Percentiles rank a stretch among this genome's conserved stretches.
Evolutionary conservation across 2,329 filamentous ascomycete genomes (phyloP).

Genomic region (Gyromitra esculenta): DNA sequence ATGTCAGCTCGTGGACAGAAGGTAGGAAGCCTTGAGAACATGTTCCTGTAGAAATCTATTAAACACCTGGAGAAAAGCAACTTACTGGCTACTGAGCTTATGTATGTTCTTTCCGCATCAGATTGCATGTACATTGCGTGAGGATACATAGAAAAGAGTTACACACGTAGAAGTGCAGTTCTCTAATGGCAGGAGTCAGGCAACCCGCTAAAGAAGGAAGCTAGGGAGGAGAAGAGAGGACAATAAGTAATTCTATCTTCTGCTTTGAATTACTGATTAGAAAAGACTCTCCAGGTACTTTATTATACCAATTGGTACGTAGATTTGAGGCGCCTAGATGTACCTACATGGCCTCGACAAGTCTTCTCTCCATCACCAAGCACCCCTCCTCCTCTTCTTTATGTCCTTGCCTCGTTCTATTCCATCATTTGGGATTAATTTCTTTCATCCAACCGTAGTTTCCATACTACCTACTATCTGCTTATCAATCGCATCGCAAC

Average conservation of each 20-base stretch:
- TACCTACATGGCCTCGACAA: no score
- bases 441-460: no score
- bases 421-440: not conserved
- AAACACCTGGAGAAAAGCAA: not conserved
- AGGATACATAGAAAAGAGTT: not conserved
- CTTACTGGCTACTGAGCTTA: not conserved
- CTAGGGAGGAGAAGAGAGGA: not conserved
- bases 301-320: not conserved
- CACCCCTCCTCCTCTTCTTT: not conserved
- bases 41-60: not conserved
- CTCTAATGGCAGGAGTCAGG: not conserved
- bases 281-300: not conserved
- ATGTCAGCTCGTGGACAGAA: not conserved
- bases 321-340: not conserved
- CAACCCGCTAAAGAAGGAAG: not conserved
- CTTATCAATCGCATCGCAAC: slow-evolving; percentile 20
- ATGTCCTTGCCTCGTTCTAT: not conserved
- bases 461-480: not conserved
- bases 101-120: not conserved
- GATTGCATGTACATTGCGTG: not conserved
- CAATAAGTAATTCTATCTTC: not conserved
- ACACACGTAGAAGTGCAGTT: not conserved
- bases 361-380: no score
- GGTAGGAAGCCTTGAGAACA: not conserved
- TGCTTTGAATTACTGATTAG: not conserved